Conservation (phyloP, 2,329 filamentous ascomycete genomes). For the Colletotrichum sublineola region DNA sequence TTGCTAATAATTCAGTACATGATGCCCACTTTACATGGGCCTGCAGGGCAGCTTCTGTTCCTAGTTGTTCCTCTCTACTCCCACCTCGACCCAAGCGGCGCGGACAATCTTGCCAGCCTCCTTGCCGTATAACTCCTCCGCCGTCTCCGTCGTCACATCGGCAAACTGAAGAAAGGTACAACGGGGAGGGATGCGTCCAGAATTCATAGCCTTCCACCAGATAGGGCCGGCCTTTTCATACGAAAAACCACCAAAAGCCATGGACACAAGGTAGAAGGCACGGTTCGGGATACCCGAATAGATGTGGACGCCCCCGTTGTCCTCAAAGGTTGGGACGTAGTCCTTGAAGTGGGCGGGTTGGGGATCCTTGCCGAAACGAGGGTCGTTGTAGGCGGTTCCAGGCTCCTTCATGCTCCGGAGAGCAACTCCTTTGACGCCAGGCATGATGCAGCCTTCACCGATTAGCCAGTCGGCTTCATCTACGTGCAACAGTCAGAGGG, state of each 20-base stretch:
- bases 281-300: slow-evolving; percentile 71
- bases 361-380: slow-evolving; percentile 66
- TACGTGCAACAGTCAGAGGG: background rate
- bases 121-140: slow-evolving; percentile 57
- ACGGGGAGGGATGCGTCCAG: slow-evolving; percentile 55
- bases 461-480: slow-evolving; percentile 67
- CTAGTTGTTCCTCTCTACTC: slow-evolving; percentile 50
- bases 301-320: slow-evolving; percentile 68
- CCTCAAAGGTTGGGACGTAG: slow-evolving; percentile 56
- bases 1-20: too few species aligned
- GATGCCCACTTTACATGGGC: background rate
- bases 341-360: slow-evolving; percentile 63
- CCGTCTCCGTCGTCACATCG: slow-evolving; percentile 61
- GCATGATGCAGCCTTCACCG: slow-evolving; percentile 65
- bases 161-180: slow-evolving; percentile 64
- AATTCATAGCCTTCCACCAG: slow-evolving; percentile 65
- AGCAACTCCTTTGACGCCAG: slow-evolving; percentile 63
- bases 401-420: slow-evolving; percentile 68
- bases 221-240: slow-evolving; percentile 68
- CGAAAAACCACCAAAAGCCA: slow-evolving; percentile 64
- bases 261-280: slow-evolving; percentile 65
- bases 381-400: slow-evolving; percentile 66
- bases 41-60: slow-evolving; percentile 26
- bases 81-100: slow-evolving; percentile 63
- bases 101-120: slow-evolving; percentile 59